Base-by-base conservation (phyloP, 768 basidiomycete species). In the Fomitopsis pulvina region DNA sequence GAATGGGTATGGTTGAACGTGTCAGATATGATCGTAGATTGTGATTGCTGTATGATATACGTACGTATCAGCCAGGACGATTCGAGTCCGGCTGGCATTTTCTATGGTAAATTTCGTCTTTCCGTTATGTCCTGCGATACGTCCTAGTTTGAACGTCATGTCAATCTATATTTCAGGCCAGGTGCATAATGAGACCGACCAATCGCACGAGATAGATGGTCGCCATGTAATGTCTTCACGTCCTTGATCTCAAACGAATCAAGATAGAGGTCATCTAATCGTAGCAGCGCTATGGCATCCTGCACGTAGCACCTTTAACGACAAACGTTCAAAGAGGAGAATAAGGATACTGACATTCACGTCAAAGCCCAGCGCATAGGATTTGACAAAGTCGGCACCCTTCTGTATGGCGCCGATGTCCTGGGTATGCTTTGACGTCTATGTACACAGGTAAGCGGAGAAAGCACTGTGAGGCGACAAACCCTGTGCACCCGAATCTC, bases 171-270 rank as follows among this genome's bases (percentile, higher is more conserved):
- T 11, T 41, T 41, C 40, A 41, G 43, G 8, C 4, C 26, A 26
- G 9, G 43, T 28, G 43, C 21, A n/a, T 50, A 2, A 20, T n/a
- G 5, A 21, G 14, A 59, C 72, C 37, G 53, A 82, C 92, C 96
- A 53, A 99, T 97, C 9, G 96, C 96, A 56, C 96, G 87, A n/a
- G 93, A 92, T 8, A 99, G 74, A 67, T 99, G 96, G 61, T 99
- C 96, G 1, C 96, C 96, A 52, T 96, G 93, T 6, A 99, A 77
- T 0, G 92, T 95, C 71, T 99, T 99, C 46, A 98, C 93, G 58
- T 99, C 96, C 67, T 98, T 98, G 67, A 99, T 95, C 68, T 99
- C 96, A 61, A 96, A 96, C 2, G 94, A 93, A 61, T 98, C 96
- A 41, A 99, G 86, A 66, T 98, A 99, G 12, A 99, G 79, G 64